Percentiles rank a stretch among this genome's conserved stretches.
These are phyloP conservation scores for Arthrobotrys entomopaga DNA, from an alignment of 2,329 filamentous ascomycete genomes.

Conservation along the genomic window DNA sequence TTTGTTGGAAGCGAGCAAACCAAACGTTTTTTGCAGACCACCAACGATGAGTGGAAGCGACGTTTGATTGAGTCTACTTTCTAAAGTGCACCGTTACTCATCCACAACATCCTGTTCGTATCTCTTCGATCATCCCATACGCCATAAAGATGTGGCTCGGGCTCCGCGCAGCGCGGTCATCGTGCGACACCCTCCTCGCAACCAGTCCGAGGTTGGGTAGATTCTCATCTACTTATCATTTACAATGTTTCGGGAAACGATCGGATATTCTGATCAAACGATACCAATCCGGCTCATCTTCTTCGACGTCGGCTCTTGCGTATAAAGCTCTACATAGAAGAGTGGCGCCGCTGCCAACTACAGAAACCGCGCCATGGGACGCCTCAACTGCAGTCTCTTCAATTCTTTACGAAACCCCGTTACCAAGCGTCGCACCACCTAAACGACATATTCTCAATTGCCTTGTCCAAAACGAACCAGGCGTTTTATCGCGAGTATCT, in stretches of 20 bases:
- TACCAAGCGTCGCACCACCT: slow-evolving; percentile 81
- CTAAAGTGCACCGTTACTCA: too few relatives aligned
- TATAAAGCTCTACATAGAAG: slow-evolving; percentile 97
- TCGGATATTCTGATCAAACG: neutral
- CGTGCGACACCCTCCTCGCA: slow-evolving; percentile 9
- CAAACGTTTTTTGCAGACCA: too few relatives aligned
- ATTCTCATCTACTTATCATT: neutral
- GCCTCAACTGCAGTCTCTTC: slow-evolving; percentile 93
- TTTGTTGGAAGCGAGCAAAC: too few relatives aligned
- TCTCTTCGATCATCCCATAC: too few relatives aligned
- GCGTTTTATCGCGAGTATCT: slow-evolving; percentile 93
- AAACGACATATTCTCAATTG: slow-evolving; percentile 98
- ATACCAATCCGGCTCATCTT: slow-evolving; percentile 60
- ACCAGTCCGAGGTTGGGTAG: neutral
- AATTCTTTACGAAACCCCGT: slow-evolving; percentile 97
- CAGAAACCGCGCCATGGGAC: slow-evolving; percentile 81
- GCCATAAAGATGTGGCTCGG: slow-evolving; percentile 2
- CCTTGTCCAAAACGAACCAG: slow-evolving; percentile 97
- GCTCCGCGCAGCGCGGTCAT: neutral
- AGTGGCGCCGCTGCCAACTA: slow-evolving; percentile 82
- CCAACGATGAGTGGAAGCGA: too few relatives aligned
- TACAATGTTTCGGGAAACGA: neutral
- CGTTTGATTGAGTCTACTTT: too few relatives aligned
- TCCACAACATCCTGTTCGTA: too few relatives aligned
- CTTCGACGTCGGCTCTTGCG: slow-evolving; percentile 90